phyloP scores from a whole-genome alignment of 2,329 filamentous ascomycete species.

The Aureobasidium uvarum region DNA sequence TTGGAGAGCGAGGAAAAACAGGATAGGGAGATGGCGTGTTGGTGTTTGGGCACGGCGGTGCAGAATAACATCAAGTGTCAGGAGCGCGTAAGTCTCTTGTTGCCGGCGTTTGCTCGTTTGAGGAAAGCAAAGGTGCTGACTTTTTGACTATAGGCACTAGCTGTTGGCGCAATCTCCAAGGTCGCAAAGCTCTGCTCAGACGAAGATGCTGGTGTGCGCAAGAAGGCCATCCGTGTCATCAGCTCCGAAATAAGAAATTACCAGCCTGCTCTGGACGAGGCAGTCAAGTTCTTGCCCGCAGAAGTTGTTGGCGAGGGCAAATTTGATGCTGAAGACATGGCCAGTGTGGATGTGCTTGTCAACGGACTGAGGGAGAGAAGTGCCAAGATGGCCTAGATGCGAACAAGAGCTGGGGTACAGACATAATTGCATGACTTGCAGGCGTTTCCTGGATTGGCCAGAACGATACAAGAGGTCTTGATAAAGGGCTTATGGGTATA shows the following conservation, averaged over 20 bases:
- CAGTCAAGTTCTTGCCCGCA: constrained; percentile 65
- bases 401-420: not conserved
- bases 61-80: constrained; percentile 92
- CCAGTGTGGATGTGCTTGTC: constrained; percentile 63
- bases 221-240: constrained; percentile 86
- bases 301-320: constrained; percentile 56
- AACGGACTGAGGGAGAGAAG: constrained; percentile 34
- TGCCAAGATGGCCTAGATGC: constrained; percentile 19
- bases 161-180: constrained; percentile 64
- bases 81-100: constrained; percentile 56
- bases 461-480: not conserved
- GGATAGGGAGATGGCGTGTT: constrained; percentile 81
- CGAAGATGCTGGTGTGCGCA: constrained; percentile 63
- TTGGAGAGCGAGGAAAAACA: constrained; percentile 68
- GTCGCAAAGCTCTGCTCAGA: constrained; percentile 67
- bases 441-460: constrained; percentile 1
- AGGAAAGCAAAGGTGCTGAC: constrained; percentile 27
- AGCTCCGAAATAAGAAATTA: constrained; percentile 86
- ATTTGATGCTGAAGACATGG: constrained; percentile 85
- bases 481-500: not conserved
- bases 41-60: constrained; percentile 90
- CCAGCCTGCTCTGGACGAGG: constrained; percentile 66
- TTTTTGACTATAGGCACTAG: constrained; percentile 46
- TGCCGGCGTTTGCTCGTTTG: constrained; percentile 12
- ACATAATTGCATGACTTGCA: constrained; percentile 3